Percentiles rank a stretch among this genome's conserved stretches.
Conservation (phyloP, 208 protist genomes). For the Strigomonas culicis region DNA sequence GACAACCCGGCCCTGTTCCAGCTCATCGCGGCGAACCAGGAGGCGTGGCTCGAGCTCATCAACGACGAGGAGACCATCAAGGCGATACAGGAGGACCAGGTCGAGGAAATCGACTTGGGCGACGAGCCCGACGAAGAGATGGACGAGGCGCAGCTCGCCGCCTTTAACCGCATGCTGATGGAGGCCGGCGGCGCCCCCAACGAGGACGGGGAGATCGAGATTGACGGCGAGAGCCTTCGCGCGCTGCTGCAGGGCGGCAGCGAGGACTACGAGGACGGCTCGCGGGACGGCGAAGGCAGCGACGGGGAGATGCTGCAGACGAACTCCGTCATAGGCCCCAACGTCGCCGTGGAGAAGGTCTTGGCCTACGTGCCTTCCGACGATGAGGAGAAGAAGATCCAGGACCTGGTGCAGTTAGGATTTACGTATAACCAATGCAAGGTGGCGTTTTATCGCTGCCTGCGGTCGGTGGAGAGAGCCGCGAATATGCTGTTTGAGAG, state of each 20-base stretch:
- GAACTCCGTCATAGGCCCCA: constrained; percentile 52
- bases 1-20: constrained; percentile 73
- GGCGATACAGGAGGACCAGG: constrained; percentile 20
- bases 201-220: constrained; percentile 1
- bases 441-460: constrained; percentile 74
- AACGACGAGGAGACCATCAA: constrained; percentile 65
- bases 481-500: constrained; percentile 87
- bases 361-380: constrained; percentile 55
- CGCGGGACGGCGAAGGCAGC: constrained; percentile 14
- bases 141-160: background rate
- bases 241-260: background rate
- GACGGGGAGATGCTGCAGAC: constrained; percentile 24
- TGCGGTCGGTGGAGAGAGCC: constrained; percentile 75
- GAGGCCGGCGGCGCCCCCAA: background rate
- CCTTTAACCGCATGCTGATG: constrained; percentile 1
- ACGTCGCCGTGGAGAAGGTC: constrained; percentile 58
- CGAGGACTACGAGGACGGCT: constrained; percentile 8
- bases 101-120: background rate
- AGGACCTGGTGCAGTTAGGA: constrained; percentile 74
- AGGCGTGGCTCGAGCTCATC: constrained; percentile 74
- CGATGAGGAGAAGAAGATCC: constrained; percentile 84
- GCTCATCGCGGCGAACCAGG: constrained; percentile 71
- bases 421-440: constrained; percentile 84
- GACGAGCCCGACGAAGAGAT: constrained; percentile 9
- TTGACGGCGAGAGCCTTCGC: background rate